A percentile compares a stretch with the other conserved stretches of the same genome.
Evolutionary conservation across 73 alveolate species (phyloP).

Genomic region (Durusdinium trenchii): DNA sequence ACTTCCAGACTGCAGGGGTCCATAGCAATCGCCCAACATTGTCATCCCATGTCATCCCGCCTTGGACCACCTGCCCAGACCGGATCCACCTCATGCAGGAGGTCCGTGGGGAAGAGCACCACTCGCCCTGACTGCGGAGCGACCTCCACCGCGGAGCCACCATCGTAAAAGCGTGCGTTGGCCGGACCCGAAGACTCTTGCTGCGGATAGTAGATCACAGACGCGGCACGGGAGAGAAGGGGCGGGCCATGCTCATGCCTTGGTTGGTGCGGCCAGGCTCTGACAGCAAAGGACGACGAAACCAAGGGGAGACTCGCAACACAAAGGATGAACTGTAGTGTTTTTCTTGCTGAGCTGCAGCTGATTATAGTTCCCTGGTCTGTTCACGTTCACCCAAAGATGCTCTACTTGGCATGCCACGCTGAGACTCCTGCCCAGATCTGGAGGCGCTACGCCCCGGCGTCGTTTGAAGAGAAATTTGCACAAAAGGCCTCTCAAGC

Average conservation of each 20-base stretch:
- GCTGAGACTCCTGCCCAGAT: not conserved
- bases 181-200: constrained; percentile 18
- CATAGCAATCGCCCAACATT: too few relatives aligned
- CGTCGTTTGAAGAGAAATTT: constrained; percentile 7
- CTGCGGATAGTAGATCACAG: constrained; percentile 49
- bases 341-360: too few relatives aligned
- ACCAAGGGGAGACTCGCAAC: too few relatives aligned
- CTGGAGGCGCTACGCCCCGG: constrained; percentile 31
- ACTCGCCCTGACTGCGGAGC: constrained; percentile 37
- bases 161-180: constrained; percentile 65
- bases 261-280: too few relatives aligned
- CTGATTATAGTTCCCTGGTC: constrained; percentile 55
- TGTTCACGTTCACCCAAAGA: constrained; percentile 84
- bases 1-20: too few relatives aligned
- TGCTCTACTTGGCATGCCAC: constrained; percentile 66
- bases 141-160: constrained; percentile 30
- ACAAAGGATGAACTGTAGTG: too few relatives aligned
- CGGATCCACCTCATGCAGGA: constrained; percentile 68
- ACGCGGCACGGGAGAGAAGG: constrained; percentile 54
- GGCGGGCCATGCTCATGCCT: constrained; percentile 92
- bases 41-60: too few relatives aligned
- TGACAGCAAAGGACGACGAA: too few relatives aligned
- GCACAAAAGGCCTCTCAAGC: not conserved
- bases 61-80: constrained; percentile 59
- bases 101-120: constrained; percentile 66